A percentile compares a stretch with the other conserved stretches of the same genome.
These are phyloP conservation scores for Colletotrichum ledebouriae DNA, from an alignment of 2,329 filamentous ascomycete genomes.

Conservation along the genomic window DNA sequence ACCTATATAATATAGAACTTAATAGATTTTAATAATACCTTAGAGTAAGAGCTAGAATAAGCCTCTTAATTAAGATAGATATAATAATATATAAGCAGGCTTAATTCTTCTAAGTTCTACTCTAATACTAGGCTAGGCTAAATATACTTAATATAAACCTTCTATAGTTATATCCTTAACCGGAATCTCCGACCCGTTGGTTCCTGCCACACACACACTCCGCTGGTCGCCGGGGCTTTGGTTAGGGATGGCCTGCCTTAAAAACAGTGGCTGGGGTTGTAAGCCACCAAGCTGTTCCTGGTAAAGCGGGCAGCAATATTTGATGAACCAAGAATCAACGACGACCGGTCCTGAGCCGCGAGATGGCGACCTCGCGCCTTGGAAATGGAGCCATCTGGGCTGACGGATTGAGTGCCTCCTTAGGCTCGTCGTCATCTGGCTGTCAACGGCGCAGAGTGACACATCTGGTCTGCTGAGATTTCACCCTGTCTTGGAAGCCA, in stretches of 20 bases:
- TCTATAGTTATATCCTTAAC: no score
- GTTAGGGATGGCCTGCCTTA: constrained; percentile 29
- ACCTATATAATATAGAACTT: no score
- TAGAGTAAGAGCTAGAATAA: no score
- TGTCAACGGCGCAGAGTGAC: constrained; percentile 18
- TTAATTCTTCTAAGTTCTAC: no score
- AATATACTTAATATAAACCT: no score
- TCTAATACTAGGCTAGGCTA: no score
- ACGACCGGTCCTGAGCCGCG: constrained; percentile 4
- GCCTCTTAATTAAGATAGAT: no score
- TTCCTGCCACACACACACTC: no score
- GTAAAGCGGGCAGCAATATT: constrained; percentile 18
- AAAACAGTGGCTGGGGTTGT: constrained; percentile 1
- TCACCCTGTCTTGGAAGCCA: constrained; percentile 32
- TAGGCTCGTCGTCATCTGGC: constrained; percentile 26
- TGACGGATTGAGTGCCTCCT: constrained; percentile 25
- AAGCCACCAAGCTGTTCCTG: constrained; percentile 23
- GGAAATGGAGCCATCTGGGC: neutral
- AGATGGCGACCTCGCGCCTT: constrained; percentile 17
- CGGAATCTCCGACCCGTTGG: no score
- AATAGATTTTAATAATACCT: no score
- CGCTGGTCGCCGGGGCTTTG: neutral
- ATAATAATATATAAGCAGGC: no score
- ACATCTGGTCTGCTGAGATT: constrained; percentile 12
- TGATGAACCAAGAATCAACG: constrained; percentile 34